phyloP scores from a whole-genome alignment of 225 moss, liverwort and hornwort genomes.

The Marchantia paleacea region DNA sequence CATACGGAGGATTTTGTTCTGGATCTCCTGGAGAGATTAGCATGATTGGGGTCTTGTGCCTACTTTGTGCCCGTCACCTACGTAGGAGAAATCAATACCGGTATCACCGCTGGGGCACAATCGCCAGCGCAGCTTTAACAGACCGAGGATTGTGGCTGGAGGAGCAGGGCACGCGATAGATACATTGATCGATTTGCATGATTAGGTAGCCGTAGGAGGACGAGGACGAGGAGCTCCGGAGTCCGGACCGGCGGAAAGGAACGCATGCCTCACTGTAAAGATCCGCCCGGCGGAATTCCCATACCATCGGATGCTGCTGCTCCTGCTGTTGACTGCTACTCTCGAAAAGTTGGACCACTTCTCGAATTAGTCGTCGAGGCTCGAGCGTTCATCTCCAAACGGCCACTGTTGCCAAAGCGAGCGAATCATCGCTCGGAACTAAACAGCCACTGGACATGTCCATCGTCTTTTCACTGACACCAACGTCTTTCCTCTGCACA shows the following conservation, averaged over 20 bases:
- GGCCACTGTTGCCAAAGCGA: not conserved
- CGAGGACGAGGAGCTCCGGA: too few species aligned
- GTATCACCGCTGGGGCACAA: not conserved
- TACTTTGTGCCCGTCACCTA: not conserved
- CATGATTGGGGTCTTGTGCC: conserved; percentile 7
- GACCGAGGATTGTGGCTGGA: not conserved
- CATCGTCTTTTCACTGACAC: not conserved
- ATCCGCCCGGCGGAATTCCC: not conserved
- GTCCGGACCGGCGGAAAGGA: too few species aligned
- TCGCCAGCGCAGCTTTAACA: conserved; percentile 7
- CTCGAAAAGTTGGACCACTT: not conserved
- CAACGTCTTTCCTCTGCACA: not conserved
- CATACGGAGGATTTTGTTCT: conserved; percentile 9
- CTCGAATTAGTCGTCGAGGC: not conserved
- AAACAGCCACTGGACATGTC: not conserved
- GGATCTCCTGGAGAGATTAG: conserved; percentile 13
- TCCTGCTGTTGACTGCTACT: not conserved
- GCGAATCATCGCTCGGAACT: not conserved
- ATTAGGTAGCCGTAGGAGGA: not conserved
- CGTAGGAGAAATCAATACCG: conserved; percentile 5
- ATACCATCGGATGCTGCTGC: not conserved
- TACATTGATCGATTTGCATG: not conserved
- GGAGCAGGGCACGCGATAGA: not conserved
- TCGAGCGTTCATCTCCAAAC: not conserved
- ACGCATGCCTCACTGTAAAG: not conserved